Percentiles rank a stretch among this genome's conserved stretches.
Conservation (phyloP, 441 rosid species). For the Iberis amara region DNA sequence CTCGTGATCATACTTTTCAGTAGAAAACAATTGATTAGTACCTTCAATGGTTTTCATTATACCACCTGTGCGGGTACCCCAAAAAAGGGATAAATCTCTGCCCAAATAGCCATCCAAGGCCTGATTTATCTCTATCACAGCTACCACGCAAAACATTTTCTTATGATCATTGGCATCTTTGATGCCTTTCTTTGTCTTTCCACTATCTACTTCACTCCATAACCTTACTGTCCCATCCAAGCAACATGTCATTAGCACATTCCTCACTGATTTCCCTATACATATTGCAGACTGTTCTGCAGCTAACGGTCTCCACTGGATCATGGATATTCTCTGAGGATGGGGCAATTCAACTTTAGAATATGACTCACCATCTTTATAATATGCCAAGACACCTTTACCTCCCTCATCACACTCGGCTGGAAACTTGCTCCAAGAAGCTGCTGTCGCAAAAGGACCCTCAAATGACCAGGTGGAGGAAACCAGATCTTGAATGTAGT, state of each 20-base stretch:
- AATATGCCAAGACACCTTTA: constrained; percentile 49
- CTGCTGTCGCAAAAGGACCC: constrained; percentile 72
- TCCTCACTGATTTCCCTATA: constrained; percentile 36
- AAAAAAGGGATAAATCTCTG: constrained; percentile 47
- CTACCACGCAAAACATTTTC: constrained; percentile 55
- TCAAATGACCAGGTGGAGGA: constrained; percentile 79
- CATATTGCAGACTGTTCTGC: constrained; percentile 36
- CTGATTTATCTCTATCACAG: constrained; percentile 75
- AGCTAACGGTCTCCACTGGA: constrained; percentile 77
- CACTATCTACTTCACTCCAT: constrained; percentile 77
- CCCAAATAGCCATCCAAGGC: constrained; percentile 56
- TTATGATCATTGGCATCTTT: constrained; percentile 48
- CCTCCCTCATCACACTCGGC: constrained; percentile 36
- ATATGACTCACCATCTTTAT: constrained; percentile 42
- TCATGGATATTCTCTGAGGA: constrained; percentile 68
- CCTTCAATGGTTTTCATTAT: constrained; percentile 43
- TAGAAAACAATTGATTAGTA: constrained; percentile 34
- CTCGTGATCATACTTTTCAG: constrained; percentile 38
- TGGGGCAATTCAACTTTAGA: constrained; percentile 48
- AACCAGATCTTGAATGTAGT: constrained; percentile 65
- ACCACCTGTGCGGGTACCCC: constrained; percentile 66
- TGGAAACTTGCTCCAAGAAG: constrained; percentile 36
- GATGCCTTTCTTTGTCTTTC: constrained; percentile 49
- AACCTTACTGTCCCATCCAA: constrained; percentile 85
- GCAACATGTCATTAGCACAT: constrained; percentile 76